Percentiles rank a stretch among this genome's conserved stretches.
phyloP scores from a whole-genome alignment of 2,329 filamentous ascomycete genomes.

The Teratosphaeria gauchensis region DNA sequence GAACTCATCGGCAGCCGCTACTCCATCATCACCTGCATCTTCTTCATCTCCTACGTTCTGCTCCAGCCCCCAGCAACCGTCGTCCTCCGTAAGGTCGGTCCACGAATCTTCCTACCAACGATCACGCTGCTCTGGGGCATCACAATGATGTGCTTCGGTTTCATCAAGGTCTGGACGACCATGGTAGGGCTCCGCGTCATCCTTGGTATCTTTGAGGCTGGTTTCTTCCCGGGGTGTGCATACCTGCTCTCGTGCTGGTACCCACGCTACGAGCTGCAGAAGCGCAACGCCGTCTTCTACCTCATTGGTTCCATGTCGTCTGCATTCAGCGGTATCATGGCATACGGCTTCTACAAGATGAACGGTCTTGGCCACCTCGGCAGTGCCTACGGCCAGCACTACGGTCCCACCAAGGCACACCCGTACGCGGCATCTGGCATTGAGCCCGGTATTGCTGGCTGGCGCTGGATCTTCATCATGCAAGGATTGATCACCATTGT shows the following conservation, averaged over 20 bases:
- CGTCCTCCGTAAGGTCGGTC: conserved; percentile 60
- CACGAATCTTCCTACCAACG: conserved; percentile 60
- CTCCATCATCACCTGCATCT: conserved; percentile 42
- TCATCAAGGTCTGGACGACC: conserved; percentile 46
- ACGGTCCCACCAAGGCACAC: conserved; percentile 21
- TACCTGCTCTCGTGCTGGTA: conserved; percentile 69
- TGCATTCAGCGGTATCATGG: conserved; percentile 59
- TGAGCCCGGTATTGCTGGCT: conserved; percentile 31
- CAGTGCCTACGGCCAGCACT: conserved; percentile 22
- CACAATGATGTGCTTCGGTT: conserved; percentile 55
- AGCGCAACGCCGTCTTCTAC: conserved; percentile 58
- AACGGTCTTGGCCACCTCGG: conserved; percentile 38
- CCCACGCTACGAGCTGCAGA: conserved; percentile 56
- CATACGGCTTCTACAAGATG: conserved; percentile 40
- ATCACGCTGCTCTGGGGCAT: conserved; percentile 54
- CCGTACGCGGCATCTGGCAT: conserved; percentile 15
- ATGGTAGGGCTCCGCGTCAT: conserved; percentile 56
- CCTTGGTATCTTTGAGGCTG: conserved; percentile 60
- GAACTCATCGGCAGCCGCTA: conserved; percentile 22
- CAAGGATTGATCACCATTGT: conserved; percentile 33
- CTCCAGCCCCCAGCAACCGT: conserved; percentile 63
- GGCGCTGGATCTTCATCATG: conserved; percentile 40
- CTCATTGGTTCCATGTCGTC: conserved; percentile 58
- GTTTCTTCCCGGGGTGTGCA: conserved; percentile 63
- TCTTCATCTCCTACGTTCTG: conserved; percentile 65